Percentiles rank a stretch among this genome's conserved stretches.
Evolutionary conservation across 2,329 filamentous ascomycete genomes (phyloP).

Genomic region (Trichoderma oligosporum): DNA sequence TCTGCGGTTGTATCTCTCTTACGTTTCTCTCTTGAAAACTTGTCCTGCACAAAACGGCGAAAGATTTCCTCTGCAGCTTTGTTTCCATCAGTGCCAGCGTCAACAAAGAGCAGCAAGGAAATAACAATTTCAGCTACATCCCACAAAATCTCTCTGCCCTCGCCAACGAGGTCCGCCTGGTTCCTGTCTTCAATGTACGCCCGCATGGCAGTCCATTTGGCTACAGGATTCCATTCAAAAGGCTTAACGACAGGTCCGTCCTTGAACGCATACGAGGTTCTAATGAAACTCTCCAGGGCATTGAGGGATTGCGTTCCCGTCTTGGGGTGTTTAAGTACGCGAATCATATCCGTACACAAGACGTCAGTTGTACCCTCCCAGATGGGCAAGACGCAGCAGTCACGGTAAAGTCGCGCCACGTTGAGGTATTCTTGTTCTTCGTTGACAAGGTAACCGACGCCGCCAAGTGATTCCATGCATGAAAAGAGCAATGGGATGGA

Average conservation of each 20-base stretch:
- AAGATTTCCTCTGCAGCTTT: slow-evolving; percentile 39
- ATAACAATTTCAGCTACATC: slow-evolving; percentile 43
- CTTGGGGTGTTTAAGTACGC: slow-evolving; percentile 45
- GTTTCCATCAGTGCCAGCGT: slow-evolving; percentile 38
- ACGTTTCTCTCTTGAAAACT: slow-evolving; percentile 22
- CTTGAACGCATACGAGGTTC: slow-evolving; percentile 23
- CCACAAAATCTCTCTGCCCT: slow-evolving; percentile 46
- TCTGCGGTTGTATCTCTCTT: slow-evolving; percentile 24
- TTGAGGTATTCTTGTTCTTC: slow-evolving; percentile 62
- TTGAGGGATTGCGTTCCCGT: slow-evolving; percentile 36
- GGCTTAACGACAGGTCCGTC: slow-evolving; percentile 26
- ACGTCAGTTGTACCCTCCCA: slow-evolving; percentile 74
- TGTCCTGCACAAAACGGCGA: slow-evolving; percentile 36
- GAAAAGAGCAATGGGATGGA: slow-evolving; percentile 49
- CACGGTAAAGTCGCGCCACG: slow-evolving; percentile 61
- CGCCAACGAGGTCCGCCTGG: slow-evolving; percentile 41
- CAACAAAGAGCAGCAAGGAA: slow-evolving; percentile 41
- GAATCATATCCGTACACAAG: slow-evolving; percentile 51
- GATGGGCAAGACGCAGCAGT: slow-evolving; percentile 60
- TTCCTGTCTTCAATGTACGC: slow-evolving; percentile 33
- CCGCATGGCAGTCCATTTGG: slow-evolving; percentile 41
- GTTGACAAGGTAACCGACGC: slow-evolving; percentile 64
- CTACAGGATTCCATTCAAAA: slow-evolving; percentile 30
- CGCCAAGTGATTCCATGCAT: slow-evolving; percentile 63
- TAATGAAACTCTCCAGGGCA: slow-evolving; percentile 43